Evolutionary conservation across 306 rosid genomes (phyloP).

Genomic region (Cicer yamashitae): DNA sequence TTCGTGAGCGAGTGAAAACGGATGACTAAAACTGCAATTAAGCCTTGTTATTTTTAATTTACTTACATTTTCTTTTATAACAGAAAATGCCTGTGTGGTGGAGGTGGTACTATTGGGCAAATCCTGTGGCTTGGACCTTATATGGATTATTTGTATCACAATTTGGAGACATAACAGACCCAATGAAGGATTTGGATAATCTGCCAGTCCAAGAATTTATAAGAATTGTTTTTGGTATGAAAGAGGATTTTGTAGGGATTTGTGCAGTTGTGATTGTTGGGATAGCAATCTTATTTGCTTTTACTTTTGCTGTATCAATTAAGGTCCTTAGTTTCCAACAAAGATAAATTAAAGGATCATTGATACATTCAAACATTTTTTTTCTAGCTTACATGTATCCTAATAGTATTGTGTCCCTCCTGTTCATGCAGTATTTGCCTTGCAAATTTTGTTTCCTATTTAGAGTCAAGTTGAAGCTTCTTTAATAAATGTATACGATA

Average conservation of each 20-base stretch:
- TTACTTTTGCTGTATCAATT: slow-evolving; percentile 54
- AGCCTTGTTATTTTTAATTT: background rate
- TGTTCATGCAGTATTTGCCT: background rate
- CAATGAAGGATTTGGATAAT: slow-evolving; percentile 30
- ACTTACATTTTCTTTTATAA: background rate
- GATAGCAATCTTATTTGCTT: slow-evolving; percentile 48
- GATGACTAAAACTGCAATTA: too few relatives aligned
- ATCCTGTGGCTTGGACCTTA: slow-evolving; percentile 83
- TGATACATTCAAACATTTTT: background rate
- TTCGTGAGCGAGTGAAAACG: too few relatives aligned
- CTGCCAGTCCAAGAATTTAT: slow-evolving; percentile 51
- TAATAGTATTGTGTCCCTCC: background rate
- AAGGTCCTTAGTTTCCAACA: slow-evolving; percentile 62
- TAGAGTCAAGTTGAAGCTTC: background rate
- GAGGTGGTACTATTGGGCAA: slow-evolving; percentile 85
- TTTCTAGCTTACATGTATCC: background rate
- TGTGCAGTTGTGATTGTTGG: slow-evolving; percentile 54
- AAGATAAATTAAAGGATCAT: slow-evolving; percentile 45
- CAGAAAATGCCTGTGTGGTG: slow-evolving; percentile 74
- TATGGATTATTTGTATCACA: slow-evolving; percentile 81
- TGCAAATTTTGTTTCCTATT: background rate
- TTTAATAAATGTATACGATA: background rate
- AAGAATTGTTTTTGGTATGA: slow-evolving; percentile 49
- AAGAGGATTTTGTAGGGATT: slow-evolving; percentile 56
- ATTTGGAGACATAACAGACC: slow-evolving; percentile 53